Evolutionary conservation across 805 yeast genomes (phyloP).

Genomic region (Candida chauliodis): DNA sequence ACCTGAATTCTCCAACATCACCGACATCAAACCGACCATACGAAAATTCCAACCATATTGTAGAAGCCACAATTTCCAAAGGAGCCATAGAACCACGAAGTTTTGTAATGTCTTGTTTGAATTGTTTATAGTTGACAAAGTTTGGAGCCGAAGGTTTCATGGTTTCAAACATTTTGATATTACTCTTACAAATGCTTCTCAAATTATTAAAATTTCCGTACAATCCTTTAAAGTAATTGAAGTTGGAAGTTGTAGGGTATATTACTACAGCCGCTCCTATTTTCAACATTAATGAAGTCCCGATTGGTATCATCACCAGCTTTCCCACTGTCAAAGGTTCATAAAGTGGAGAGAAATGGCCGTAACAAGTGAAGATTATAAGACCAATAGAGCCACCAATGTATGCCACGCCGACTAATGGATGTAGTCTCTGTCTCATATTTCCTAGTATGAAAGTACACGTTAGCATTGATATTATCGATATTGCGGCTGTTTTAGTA

Average conservation of each 20-base stretch:
- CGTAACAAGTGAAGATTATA: conserved; percentile 22
- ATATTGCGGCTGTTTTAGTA: conserved; percentile 21
- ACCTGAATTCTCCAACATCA: conserved; percentile 24
- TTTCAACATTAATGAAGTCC: conserved; percentile 20
- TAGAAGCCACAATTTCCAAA: conserved; percentile 17
- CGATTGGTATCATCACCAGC: conserved; percentile 22
- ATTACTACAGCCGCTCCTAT: conserved; percentile 17
- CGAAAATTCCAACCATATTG: conserved; percentile 21
- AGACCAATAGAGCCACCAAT: conserved; percentile 21
- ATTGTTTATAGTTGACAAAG: conserved; percentile 21
- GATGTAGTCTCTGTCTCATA: conserved; percentile 15
- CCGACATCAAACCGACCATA: conserved; percentile 26
- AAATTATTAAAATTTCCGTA: conserved; percentile 14
- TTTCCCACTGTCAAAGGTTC: conserved; percentile 18
- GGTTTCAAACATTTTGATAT: conserved; percentile 19
- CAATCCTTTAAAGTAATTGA: conserved; percentile 17
- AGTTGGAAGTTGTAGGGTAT: conserved; percentile 27
- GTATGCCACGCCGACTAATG: conserved; percentile 16
- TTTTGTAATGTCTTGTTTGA: conserved; percentile 15
- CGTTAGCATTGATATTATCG: conserved; percentile 19
- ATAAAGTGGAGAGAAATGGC: conserved; percentile 24
- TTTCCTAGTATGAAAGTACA: conserved; percentile 22
- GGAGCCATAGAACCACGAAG: conserved; percentile 17
- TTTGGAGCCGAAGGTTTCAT: conserved; percentile 24
- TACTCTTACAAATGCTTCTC: conserved; percentile 15